Evolutionary conservation across 2,329 filamentous ascomycete genomes (phyloP).

Genomic region (Fusarium nygamai): DNA sequence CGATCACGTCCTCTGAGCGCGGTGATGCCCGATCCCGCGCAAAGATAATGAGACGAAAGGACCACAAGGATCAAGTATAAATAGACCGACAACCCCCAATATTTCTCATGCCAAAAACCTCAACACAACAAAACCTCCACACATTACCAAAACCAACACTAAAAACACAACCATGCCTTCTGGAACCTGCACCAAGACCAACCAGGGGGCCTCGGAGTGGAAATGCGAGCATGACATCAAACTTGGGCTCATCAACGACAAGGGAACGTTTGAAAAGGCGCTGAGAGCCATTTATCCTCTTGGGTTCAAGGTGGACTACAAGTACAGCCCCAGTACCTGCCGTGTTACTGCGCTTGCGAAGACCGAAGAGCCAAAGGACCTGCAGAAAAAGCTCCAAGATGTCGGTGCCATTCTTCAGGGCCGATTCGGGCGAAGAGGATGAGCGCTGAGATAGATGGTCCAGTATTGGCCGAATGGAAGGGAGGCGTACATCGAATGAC

Average conservation of each 20-base stretch:
- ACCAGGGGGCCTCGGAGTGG: not conserved
- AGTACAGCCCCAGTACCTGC: not conserved
- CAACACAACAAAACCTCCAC: not conserved
- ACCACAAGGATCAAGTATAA: no score
- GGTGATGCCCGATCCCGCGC: no score
- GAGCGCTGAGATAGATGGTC: no score
- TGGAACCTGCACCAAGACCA: not conserved
- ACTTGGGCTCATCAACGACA: not conserved
- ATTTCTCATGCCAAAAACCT: not conserved
- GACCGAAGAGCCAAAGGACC: not conserved
- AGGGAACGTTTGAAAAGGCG: not conserved
- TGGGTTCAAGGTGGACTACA: not conserved
- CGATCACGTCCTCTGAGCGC: fast-evolving
- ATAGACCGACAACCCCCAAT: not conserved
- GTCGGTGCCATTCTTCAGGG: not conserved
- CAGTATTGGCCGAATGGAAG: not conserved
- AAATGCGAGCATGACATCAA: not conserved
- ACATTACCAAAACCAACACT: not conserved
- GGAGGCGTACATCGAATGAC: fast-evolving
- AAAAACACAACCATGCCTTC: not conserved
- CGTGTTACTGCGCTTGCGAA: not conserved
- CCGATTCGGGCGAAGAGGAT: not conserved
- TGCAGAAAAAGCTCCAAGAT: not conserved
- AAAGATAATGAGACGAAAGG: fast-evolving
- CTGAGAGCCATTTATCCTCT: not conserved